A percentile compares a stretch with the other conserved stretches of the same genome.
Evolutionary conservation across 352 stramenopile species (phyloP).

Genomic region (Phytophthora pinifolia): DNA sequence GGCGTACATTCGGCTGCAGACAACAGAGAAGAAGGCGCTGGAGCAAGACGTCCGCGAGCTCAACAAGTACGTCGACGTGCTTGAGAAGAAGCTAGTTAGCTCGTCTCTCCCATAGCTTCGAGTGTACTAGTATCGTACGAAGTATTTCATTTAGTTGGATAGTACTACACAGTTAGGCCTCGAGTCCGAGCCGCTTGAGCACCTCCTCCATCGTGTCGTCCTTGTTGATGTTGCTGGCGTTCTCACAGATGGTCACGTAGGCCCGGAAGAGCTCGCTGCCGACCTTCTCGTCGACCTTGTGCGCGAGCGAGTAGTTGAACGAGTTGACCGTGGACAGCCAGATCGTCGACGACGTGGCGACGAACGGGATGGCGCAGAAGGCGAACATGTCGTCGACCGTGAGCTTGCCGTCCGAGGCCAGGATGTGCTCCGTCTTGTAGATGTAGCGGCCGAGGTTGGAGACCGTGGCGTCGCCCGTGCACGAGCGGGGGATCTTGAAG

Average conservation of each 20-base stretch:
- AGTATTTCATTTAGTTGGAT: constrained; percentile 10
- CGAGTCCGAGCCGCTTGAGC: constrained; percentile 29
- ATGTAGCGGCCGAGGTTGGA: constrained; percentile 40
- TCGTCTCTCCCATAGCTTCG: no score
- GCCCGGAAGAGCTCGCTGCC: constrained; percentile 48
- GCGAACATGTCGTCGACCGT: constrained; percentile 49
- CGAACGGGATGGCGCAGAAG: constrained; percentile 56
- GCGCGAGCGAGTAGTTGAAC: constrained; percentile 67
- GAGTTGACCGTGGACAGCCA: constrained; percentile 45
- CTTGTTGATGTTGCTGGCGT: constrained; percentile 39
- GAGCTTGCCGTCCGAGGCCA: constrained; percentile 30
- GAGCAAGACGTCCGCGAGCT: constrained; percentile 23
- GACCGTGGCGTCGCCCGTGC: constrained; percentile 51
- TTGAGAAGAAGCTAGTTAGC: constrained; percentile 36
- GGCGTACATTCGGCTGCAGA: constrained; percentile 27
- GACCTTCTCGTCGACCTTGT: constrained; percentile 49
- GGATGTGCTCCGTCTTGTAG: constrained; percentile 33
- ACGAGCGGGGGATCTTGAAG: constrained; percentile 31
- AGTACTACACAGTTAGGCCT: constrained; percentile 13
- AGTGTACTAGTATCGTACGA: no score
- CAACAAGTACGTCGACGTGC: constrained; percentile 26
- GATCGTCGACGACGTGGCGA: constrained; percentile 50
- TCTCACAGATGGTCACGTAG: constrained; percentile 60
- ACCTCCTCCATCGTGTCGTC: constrained; percentile 49
- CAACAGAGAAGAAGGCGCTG: constrained; percentile 25